A percentile compares a stretch with the other conserved stretches of the same genome.
Conservation (phyloP, 2,329 filamentous ascomycete species). For the Atkinsonella hypoxylon region DNA sequence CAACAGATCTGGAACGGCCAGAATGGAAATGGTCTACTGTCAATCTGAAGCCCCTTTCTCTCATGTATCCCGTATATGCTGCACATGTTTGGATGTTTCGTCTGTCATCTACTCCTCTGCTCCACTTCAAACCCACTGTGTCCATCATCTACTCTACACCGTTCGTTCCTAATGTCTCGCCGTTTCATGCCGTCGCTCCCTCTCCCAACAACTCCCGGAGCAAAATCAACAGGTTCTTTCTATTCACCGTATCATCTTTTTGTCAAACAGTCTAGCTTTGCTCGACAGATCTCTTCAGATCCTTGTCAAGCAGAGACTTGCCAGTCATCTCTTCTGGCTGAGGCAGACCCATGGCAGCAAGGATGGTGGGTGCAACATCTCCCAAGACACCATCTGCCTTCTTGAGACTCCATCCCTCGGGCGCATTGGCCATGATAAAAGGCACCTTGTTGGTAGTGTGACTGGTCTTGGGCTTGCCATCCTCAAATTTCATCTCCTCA, state of each 20-base stretch:
- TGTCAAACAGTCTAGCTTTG: constrained; percentile 5
- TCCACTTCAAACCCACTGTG: background rate
- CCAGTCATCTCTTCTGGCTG: constrained; percentile 92
- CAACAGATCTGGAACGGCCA: too few species aligned
- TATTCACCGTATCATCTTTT: background rate
- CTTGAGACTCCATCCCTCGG: constrained; percentile 76
- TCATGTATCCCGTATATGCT: too few species aligned
- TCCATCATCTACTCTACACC: constrained; percentile 5
- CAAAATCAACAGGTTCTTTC: constrained; percentile 3
- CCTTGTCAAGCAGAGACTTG: constrained; percentile 68
- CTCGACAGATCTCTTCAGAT: constrained; percentile 29
- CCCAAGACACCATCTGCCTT: constrained; percentile 82
- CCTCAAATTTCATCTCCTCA: constrained; percentile 95
- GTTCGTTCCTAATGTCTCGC: constrained; percentile 1
- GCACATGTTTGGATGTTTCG: background rate
- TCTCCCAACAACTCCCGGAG: constrained; percentile 2
- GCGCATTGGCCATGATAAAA: constrained; percentile 95
- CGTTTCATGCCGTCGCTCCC: background rate
- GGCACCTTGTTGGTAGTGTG: constrained; percentile 98
- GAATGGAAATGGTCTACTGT: too few species aligned
- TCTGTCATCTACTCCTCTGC: background rate
- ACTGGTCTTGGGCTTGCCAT: constrained; percentile 93
- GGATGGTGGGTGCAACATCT: constrained; percentile 89
- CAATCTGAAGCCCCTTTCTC: too few species aligned
- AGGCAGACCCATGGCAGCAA: constrained; percentile 81